A percentile compares a stretch with the other conserved stretches of the same genome.
These are phyloP conservation scores for Cicer cuneatum DNA, from an alignment of 306 rosid species.

Conservation along the genomic window DNA sequence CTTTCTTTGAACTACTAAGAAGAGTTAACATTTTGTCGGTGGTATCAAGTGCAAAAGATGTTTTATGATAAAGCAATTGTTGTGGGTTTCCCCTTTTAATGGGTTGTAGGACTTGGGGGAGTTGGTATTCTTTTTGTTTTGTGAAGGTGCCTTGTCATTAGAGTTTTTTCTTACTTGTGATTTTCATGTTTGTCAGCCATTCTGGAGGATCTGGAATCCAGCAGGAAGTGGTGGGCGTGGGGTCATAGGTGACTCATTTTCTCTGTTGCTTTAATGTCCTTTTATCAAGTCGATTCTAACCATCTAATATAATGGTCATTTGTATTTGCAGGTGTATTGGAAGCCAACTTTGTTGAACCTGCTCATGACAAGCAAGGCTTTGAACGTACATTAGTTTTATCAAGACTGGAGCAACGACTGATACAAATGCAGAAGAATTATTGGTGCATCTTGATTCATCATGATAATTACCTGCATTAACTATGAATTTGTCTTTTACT, in stretches of 20 bases:
- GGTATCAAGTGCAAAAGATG: background rate
- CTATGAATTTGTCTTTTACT: slow-evolving; percentile 27
- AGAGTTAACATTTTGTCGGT: background rate
- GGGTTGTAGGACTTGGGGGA: slow-evolving; percentile 5
- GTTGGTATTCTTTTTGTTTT: slow-evolving; percentile 31
- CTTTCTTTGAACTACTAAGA: slow-evolving; percentile 29
- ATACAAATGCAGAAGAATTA: slow-evolving; percentile 86
- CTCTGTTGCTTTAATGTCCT: slow-evolving; percentile 16
- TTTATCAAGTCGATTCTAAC: slow-evolving; percentile 14
- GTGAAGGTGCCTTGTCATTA: slow-evolving; percentile 12
- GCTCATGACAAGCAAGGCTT: slow-evolving; percentile 99
- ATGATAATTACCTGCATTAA: slow-evolving; percentile 10
- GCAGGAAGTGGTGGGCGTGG: slow-evolving; percentile 98
- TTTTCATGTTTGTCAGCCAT: slow-evolving; percentile 71
- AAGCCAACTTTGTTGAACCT: slow-evolving; percentile 98
- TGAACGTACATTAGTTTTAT: slow-evolving; percentile 91
- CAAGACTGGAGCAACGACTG: slow-evolving; percentile 78
- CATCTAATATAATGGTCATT: slow-evolving; percentile 39
- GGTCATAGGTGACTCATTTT: slow-evolving; percentile 76
- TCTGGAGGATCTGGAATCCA: slow-evolving; percentile 99
- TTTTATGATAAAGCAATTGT: slow-evolving; percentile 31
- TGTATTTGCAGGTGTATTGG: slow-evolving; percentile 76
- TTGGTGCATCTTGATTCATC: slow-evolving; percentile 61
- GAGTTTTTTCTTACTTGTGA: slow-evolving; percentile 41
- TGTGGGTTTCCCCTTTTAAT: slow-evolving; percentile 14